These are phyloP conservation scores for Euphorbia pulcherrima DNA, from an alignment of 345 rosid species.

Conservation along the genomic window DNA sequence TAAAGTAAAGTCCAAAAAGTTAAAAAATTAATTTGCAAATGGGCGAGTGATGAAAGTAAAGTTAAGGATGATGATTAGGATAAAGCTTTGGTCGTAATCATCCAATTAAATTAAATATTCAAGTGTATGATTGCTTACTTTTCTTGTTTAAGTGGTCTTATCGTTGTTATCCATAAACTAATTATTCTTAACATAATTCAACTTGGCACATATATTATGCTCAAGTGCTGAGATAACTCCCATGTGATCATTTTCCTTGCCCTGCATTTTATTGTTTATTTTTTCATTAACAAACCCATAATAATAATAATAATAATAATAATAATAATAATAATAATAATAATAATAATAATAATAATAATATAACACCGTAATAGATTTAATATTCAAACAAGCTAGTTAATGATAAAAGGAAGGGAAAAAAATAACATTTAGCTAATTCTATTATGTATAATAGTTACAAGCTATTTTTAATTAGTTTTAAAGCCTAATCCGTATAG, in stretches of 20 bases:
- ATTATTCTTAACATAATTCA: not conserved
- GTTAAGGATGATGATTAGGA: not conserved
- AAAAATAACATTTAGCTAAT: no score
- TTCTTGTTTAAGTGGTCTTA: not conserved
- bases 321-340: no score
- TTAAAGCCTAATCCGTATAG: no score
- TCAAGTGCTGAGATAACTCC: not conserved
- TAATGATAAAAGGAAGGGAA: no score
- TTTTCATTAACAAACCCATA: no score
- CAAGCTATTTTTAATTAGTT: no score
- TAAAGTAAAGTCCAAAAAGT: not conserved
- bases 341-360: no score
- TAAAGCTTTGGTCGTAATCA: not conserved
- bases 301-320: no score
- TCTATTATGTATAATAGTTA: no score
- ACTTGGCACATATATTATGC: not conserved
- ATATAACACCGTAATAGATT: no score
- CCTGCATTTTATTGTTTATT: not conserved
- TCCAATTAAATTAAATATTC: not conserved
- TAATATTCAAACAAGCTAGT: no score
- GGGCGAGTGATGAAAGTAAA: not conserved
- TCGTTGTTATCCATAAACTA: not conserved
- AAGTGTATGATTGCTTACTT: slow-evolving; percentile 1
- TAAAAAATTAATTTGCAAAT: not conserved
- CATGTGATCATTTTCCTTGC: not conserved